A percentile compares a stretch with the other conserved stretches of the same genome.
Conservation (phyloP, 2,329 filamentous ascomycete species). For the Tolypocladium pustulatum region DNA sequence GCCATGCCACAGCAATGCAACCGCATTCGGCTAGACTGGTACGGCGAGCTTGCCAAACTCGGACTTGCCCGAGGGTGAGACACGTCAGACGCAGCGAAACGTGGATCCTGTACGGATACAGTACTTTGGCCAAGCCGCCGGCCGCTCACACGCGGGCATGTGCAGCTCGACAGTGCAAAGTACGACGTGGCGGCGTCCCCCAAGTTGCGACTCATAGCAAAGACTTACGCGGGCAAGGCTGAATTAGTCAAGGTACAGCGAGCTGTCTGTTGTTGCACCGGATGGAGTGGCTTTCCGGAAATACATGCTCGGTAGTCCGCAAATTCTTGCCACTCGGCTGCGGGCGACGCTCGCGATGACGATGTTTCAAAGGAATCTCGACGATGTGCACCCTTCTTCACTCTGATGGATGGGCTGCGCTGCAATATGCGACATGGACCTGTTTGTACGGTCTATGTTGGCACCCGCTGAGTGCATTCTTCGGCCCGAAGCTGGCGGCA, state of each 20-base stretch:
- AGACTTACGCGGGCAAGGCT: too few relatives aligned
- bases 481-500: constrained; percentile 18
- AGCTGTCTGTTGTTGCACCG: neutral
- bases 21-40: too few relatives aligned
- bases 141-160: too few relatives aligned
- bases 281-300: neutral
- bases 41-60: too few relatives aligned
- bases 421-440: neutral
- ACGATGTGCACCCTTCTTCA: neutral
- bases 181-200: too few relatives aligned
- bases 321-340: neutral
- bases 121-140: neutral
- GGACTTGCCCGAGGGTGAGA: neutral
- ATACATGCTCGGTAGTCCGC: neutral
- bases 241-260: too few relatives aligned
- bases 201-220: too few relatives aligned
- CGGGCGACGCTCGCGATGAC: neutral
- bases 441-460: constrained; percentile 17
- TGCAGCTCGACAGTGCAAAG: too few relatives aligned
- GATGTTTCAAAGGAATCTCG: neutral
- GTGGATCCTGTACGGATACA: neutral
- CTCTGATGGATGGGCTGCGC: neutral
- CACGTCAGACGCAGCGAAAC: neutral
- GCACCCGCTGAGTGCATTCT: constrained; percentile 19
- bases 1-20: too few relatives aligned